Conservation (phyloP, 768 basidiomycete genomes). For the Trametes cubensis region DNA sequence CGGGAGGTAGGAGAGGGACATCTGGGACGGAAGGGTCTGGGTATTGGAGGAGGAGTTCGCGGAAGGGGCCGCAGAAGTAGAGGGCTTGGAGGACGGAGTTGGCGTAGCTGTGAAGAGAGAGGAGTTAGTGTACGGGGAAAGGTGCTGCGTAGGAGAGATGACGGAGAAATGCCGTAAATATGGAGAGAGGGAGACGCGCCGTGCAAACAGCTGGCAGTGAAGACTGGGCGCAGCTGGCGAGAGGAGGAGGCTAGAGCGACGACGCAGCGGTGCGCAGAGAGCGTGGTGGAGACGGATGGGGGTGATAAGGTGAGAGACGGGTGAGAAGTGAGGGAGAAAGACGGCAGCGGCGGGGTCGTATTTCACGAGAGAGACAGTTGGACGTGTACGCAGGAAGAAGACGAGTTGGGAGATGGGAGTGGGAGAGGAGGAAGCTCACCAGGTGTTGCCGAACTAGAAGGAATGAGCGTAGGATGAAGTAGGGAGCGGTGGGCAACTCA, state of each 20-base stretch:
- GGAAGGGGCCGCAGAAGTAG: slow-evolving; percentile 93
- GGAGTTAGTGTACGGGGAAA: slow-evolving; percentile 1
- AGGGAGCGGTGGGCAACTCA: slow-evolving; percentile 45
- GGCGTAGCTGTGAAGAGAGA: slow-evolving; percentile 70
- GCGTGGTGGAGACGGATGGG: no score
- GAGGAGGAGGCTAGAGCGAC: no score
- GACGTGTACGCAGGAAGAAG: background rate
- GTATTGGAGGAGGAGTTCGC: slow-evolving; percentile 82
- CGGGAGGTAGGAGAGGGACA: slow-evolving; percentile 36
- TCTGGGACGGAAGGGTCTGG: slow-evolving; percentile 52
- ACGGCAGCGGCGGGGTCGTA: no score
- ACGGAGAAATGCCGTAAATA: background rate
- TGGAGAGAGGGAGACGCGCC: background rate
- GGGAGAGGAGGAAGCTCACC: slow-evolving; percentile 49
- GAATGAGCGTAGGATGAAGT: slow-evolving; percentile 18
- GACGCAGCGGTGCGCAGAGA: no score
- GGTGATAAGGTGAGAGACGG: no score
- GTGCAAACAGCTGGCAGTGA: background rate
- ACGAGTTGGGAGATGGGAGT: no score
- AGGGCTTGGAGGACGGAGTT: slow-evolving; percentile 98
- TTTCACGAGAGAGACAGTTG: no score
- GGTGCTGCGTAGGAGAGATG: background rate
- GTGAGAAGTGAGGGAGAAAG: no score
- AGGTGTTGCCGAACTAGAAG: slow-evolving; percentile 91
- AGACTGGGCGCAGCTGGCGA: no score